phyloP scores from a whole-genome alignment of 495 filamentous ascomycete species.

The Rhizodiscina lignyota region DNA sequence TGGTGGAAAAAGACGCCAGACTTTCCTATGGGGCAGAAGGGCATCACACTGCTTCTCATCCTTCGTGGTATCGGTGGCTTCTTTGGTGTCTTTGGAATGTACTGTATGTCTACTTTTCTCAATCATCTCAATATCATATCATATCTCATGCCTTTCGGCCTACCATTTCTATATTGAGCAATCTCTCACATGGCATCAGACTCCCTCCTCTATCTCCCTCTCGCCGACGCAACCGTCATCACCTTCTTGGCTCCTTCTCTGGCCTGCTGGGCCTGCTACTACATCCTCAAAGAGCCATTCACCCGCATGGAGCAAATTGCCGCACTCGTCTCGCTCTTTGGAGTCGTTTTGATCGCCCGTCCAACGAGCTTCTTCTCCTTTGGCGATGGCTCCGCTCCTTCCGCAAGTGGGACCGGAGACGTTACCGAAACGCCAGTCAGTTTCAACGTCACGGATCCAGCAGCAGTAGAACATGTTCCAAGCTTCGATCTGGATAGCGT shows the following conservation, averaged over 20 bases:
- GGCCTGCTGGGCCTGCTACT: slow-evolving; percentile 66
- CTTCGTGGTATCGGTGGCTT: slow-evolving; percentile 61
- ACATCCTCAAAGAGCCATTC: slow-evolving; percentile 63
- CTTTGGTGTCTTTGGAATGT: slow-evolving; percentile 68
- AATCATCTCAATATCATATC: too few relatives aligned
- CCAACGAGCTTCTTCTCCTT: slow-evolving; percentile 37
- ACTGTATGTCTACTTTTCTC: slow-evolving; percentile 33
- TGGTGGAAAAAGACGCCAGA: slow-evolving; percentile 48
- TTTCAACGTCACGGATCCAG: neutral
- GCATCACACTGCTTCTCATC: slow-evolving; percentile 49
- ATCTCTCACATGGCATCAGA: slow-evolving; percentile 23
- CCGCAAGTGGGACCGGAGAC: slow-evolving; percentile 7
- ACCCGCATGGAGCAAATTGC: slow-evolving; percentile 63
- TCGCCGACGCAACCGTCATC: slow-evolving; percentile 84
- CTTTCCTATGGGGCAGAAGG: slow-evolving; percentile 51
- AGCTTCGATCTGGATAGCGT: too few relatives aligned
- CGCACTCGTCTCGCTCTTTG: slow-evolving; percentile 55
- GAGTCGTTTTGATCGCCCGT: slow-evolving; percentile 72
- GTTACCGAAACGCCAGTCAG: slow-evolving; percentile 4
- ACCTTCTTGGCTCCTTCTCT: slow-evolving; percentile 77
- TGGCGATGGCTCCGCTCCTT: slow-evolving; percentile 5
- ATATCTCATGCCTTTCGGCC: too few relatives aligned
- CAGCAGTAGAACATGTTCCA: too few relatives aligned
- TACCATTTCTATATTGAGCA: too few relatives aligned
- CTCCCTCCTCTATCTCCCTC: slow-evolving; percentile 71